These are phyloP conservation scores for Epichloe gansuensis DNA, from an alignment of 2,329 filamentous ascomycete genomes.

Conservation along the genomic window DNA sequence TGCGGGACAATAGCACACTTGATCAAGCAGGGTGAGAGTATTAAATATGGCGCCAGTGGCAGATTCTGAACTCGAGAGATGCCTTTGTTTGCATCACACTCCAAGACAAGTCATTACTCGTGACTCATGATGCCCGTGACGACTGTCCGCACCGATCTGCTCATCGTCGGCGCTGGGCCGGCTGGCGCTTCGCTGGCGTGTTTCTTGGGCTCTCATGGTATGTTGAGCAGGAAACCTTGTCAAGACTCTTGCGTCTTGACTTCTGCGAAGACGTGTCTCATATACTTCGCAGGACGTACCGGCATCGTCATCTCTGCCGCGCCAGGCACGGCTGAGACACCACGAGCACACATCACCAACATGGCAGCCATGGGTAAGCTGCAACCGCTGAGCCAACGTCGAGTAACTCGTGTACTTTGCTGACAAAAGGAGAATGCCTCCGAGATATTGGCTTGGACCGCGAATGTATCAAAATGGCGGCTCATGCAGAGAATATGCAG, in stretches of 20 bases:
- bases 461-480: conserved; percentile 24
- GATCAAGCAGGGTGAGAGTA: background rate
- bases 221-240: background rate
- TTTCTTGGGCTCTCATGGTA: conserved; percentile 38
- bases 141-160: conserved; percentile 27
- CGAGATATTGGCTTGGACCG: conserved; percentile 38
- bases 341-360: conserved; percentile 49
- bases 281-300: conserved; percentile 24
- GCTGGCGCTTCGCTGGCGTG: conserved; percentile 42
- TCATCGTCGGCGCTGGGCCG: conserved; percentile 40
- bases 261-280: background rate
- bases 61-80: background rate
- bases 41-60: background rate
- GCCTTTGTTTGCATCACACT: background rate
- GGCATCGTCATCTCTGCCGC: conserved; percentile 41
- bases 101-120: too few relatives aligned
- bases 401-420: background rate
- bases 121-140: background rate
- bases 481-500: conserved; percentile 28
- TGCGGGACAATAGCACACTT: too few relatives aligned
- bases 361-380: conserved; percentile 35
- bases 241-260: background rate
- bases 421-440: conserved; percentile 31
- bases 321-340: conserved; percentile 40
- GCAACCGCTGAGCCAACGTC: background rate